Evolutionary conservation across 768 basidiomycete genomes (phyloP), one percentile per base, ranked within the genome.

Genomic region (Lanmaoa pseudosensibilis): DNA sequence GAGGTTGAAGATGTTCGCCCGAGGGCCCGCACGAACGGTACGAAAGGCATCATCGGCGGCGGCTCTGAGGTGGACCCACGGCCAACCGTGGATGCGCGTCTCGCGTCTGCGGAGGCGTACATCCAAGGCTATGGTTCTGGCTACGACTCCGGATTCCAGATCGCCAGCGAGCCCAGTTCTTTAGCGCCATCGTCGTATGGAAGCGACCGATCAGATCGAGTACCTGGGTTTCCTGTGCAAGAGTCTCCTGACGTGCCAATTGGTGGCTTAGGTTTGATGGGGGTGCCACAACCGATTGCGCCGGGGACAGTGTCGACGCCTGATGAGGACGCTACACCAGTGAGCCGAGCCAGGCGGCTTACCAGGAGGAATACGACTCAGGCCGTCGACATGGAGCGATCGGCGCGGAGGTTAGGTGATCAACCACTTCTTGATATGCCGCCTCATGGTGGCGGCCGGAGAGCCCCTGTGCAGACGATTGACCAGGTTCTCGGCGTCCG

Each of bases 51-150:
- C 30, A 18, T 41, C 43, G 12, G 19, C 10, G 21, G 46, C 5
- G 41, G 45, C 19, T 38, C 55, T n/a, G 52, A 50, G 9, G 45
- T 21, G 40, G 49, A 54, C 21, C 32, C 46, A 18, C 61, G 52
- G 25, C 51, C 21, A 2, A 55, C 18, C 16, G 50, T 59, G 46
- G 60, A 32, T 2, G 27, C 60, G 44, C 71, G 59, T 50, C 67
- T 62, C 52, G 72, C 74, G 2, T 77, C 74, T 12, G 71, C 76
- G 1, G 65, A 65, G 13, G 75, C 76, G 4, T 76, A 77, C 50
- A 27, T 71, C 23, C 64, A 64, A 32, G 75, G 75, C 16, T 77
- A 70, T 36, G 72, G 69, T 18, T 61, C 58, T 11, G 75, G 75
- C n/a, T 76, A 74, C 36, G 67, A 57, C 18, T 65, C 70, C 0